Evolutionary conservation across 495 filamentous ascomycete species (phyloP).

Genomic region (Daldinia vernicosa): DNA sequence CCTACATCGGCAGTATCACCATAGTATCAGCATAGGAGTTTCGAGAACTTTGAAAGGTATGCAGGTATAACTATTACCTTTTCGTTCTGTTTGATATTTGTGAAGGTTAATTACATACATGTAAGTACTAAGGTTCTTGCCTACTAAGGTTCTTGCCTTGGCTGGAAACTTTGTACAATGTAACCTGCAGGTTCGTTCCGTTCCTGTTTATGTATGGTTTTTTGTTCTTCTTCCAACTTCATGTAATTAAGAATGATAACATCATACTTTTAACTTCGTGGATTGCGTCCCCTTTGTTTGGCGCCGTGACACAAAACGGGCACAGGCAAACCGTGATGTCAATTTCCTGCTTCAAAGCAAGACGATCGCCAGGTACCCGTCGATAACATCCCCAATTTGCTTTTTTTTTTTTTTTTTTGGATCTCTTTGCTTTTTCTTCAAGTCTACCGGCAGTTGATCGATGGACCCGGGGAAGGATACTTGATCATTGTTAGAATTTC

Average conservation of each 20-base stretch:
- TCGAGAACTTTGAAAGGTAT: not conserved
- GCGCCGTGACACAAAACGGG: constrained; percentile 1
- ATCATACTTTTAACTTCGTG: not conserved
- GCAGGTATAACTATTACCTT: no score
- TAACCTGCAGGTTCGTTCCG: not conserved
- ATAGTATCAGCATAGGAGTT: not conserved
- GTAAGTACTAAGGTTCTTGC: no score
- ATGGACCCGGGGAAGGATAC: not conserved
- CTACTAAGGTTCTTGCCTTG: not conserved
- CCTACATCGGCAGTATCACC: not conserved
- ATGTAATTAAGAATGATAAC: not conserved
- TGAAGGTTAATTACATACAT: not conserved
- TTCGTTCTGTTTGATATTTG: not conserved
- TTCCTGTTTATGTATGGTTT: not conserved
- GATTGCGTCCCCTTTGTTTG: constrained; percentile 16
- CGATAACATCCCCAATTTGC: not conserved
- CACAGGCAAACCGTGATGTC: not conserved
- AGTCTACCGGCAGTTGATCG: not conserved
- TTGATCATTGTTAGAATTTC: not conserved
- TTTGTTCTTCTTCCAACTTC: constrained; percentile 1
- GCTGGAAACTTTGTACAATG: not conserved
- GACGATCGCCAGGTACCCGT: not conserved
- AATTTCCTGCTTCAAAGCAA: not conserved
- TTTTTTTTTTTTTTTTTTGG: no score
- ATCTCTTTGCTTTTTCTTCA: not conserved